Conservation (phyloP, 371 early-diverging fungal genomes). For the Mucor lusitanicus region DNA sequence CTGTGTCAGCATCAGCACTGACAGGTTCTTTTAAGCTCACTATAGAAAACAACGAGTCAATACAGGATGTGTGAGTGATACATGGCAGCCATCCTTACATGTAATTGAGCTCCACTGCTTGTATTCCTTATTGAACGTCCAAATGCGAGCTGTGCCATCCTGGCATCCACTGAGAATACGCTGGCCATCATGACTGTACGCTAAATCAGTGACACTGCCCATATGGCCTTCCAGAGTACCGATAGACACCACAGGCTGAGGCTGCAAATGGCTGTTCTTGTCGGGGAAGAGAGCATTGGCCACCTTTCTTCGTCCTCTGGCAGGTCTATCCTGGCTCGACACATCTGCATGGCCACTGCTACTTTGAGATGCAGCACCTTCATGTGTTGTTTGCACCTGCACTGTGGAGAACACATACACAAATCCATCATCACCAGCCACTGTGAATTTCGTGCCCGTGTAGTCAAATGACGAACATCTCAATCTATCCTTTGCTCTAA, state of each 20-base stretch:
- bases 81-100: neutral
- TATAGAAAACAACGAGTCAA: constrained; percentile 2
- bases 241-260: constrained; percentile 60
- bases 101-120: constrained; percentile 41
- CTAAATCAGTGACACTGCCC: constrained; percentile 75
- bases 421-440: constrained; percentile 81
- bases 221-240: constrained; percentile 75
- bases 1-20: constrained; percentile 12
- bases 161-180: constrained; percentile 69
- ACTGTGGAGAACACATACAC: constrained; percentile 73
- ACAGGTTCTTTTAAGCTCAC: constrained; percentile 32
- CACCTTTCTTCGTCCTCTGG: constrained; percentile 29
- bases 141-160: constrained; percentile 58
- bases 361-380: neutral
- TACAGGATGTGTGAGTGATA: neutral
- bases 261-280: constrained; percentile 38
- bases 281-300: constrained; percentile 44
- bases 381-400: constrained; percentile 24
- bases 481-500: constrained; percentile 61
- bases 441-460: constrained; percentile 81
- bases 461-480: constrained; percentile 74
- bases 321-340: constrained; percentile 8
- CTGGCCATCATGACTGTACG: constrained; percentile 74
- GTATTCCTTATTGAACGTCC: constrained; percentile 36
- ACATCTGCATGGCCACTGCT: constrained; percentile 2